phyloP scores from a whole-genome alignment of 345 rosid genomes.

The Salix koriyanagi region DNA sequence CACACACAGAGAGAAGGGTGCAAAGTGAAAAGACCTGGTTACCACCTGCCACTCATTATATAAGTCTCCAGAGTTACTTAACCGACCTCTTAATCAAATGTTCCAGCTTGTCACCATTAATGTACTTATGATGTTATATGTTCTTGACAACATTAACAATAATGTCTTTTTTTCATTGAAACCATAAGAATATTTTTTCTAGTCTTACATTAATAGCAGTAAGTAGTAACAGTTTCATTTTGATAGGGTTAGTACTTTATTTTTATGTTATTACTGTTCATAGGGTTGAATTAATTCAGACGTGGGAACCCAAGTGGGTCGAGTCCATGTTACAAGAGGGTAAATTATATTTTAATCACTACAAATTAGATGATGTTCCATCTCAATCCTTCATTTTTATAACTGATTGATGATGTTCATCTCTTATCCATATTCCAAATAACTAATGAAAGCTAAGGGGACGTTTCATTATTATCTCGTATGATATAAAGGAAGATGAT shows the following conservation, averaged over 20 bases:
- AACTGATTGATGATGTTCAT: neutral
- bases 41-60: slow-evolving; percentile 14
- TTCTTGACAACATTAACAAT: neutral
- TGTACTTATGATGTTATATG: neutral
- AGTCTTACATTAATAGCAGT: neutral
- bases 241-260: neutral
- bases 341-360: no score
- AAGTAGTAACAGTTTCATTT: neutral
- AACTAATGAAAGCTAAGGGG: no score
- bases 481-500: no score
- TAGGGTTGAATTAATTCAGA: no score
- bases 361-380: neutral
- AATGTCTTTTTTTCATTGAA: neutral
- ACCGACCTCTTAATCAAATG: slow-evolving; percentile 3
- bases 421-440: neutral
- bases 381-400: neutral
- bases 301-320: no score
- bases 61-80: slow-evolving; percentile 4
- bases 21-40: slow-evolving; percentile 9
- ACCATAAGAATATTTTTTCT: neutral
- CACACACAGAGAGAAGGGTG: slow-evolving; percentile 3
- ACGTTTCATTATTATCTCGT: no score
- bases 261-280: neutral
- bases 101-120: neutral
- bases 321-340: no score